Evolutionary conservation across 257 asterid genomes (phyloP), one percentile per base, ranked within the genome.

Genomic region (Jasminum sambac): DNA sequence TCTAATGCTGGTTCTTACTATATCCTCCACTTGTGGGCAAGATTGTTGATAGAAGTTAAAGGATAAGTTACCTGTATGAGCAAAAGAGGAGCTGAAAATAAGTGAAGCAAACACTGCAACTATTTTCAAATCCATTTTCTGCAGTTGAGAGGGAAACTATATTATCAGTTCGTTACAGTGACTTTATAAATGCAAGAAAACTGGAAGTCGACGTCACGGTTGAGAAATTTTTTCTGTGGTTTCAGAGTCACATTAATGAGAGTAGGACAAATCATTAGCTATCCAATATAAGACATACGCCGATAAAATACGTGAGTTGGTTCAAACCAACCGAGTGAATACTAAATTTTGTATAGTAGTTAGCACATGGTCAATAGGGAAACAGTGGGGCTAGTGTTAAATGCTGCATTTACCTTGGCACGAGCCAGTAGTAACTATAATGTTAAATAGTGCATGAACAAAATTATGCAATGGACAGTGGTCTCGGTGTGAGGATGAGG

Each of bases 21-120:
- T 81, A 24, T 11, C 0, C 67, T 87, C 87, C 24, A 79, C 62
- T 39, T 74, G 78, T 0, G 90, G 90, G 75, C 90, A 84, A 17
- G 84, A 58, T 34, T 78, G 17, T 4, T 63, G 39, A 24, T 87
- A 87, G 48, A 52, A 82, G 39, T 68, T 64, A 25, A 59, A 77
- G 19, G 78, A 72, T 5, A 87, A 68, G 16, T 60, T 64, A 0
- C 26, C 71, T n/a, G 30, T 74, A 36, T 60, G 70, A 62, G 16
- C 77, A 43, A 67, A 59, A 17, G 25, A 39, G 66, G 62, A 69
- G 41, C 37, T 17, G 11, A 24, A 59, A 25, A 74, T n/a, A 37
- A 42, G 41, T 42, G 75, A 42, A n/a, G 66, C 19, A 14, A 69
- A 14, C 11, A 64, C 46, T 14, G 42, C 67, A 12, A 13, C 14